These are phyloP conservation scores for Lentinula sp. DNA, from an alignment of 768 basidiomycete species.

Conservation along the genomic window DNA sequence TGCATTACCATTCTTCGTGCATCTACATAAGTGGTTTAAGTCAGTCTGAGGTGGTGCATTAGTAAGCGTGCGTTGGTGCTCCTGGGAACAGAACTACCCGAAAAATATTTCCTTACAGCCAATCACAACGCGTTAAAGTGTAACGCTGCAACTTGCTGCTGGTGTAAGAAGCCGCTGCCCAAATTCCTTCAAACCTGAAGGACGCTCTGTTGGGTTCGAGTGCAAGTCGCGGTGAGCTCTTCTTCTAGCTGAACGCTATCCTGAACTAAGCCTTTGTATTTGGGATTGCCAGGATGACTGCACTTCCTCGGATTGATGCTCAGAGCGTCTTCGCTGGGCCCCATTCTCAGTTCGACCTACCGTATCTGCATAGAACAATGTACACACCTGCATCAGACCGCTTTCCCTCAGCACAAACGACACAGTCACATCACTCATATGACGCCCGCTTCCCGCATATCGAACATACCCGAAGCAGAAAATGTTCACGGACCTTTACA, in stretches of 20 bases:
- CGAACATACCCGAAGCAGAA: neutral
- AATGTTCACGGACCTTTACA: neutral
- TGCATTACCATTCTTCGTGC: neutral
- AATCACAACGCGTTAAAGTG: neutral
- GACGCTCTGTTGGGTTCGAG: conserved; percentile 9
- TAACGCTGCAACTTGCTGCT: neutral
- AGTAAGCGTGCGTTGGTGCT: neutral
- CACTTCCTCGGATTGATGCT: conserved; percentile 66
- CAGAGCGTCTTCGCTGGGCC: conserved; percentile 76
- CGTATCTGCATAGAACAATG: neutral
- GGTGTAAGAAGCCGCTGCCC: neutral
- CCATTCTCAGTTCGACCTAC: conserved; percentile 22
- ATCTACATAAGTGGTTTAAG: neutral
- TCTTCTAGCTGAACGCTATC: neutral
- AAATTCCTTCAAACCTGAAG: neutral
- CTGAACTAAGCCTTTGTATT: neutral
- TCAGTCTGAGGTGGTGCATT: neutral
- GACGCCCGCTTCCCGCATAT: neutral
- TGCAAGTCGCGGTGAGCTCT: conserved; percentile 40
- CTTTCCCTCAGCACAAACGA: neutral
- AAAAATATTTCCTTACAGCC: neutral
- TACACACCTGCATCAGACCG: neutral
- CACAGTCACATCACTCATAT: neutral
- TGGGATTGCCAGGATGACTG: conserved; percentile 62
- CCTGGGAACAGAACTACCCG: neutral